Evolutionary conservation across 371 early-diverging fungal genomes (phyloP).

Genomic region (Saksenaea vasiformis): DNA sequence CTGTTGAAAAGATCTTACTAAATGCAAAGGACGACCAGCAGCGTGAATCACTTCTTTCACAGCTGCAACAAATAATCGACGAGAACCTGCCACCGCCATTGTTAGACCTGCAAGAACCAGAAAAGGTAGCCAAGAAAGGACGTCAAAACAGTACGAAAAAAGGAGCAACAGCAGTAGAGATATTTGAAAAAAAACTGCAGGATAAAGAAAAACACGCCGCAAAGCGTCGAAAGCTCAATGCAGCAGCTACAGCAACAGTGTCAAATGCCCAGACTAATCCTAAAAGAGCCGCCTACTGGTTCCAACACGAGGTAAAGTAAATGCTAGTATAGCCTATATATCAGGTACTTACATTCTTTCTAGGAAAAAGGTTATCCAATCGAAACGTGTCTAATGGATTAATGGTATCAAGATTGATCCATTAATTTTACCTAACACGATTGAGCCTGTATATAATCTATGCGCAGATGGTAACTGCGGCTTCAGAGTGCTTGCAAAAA

Average conservation of each 20-base stretch:
- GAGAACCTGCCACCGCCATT: neutral
- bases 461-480: slow-evolving; percentile 2
- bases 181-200: neutral
- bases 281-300: neutral
- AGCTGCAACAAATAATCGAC: neutral
- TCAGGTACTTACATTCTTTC: neutral
- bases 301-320: neutral
- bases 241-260: neutral
- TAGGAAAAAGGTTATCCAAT: neutral
- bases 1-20: neutral
- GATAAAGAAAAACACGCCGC: neutral
- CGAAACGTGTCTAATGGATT: neutral
- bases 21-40: neutral
- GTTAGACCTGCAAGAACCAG: neutral
- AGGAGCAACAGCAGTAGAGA: neutral
- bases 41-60: neutral
- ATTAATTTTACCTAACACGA: neutral
- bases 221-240: neutral
- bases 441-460: neutral
- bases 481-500: slow-evolving; percentile 1
- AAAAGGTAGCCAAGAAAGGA: neutral
- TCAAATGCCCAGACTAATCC: neutral
- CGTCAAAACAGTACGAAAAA: neutral
- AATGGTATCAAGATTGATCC: neutral
- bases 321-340: neutral